Conservation (phyloP, 352 stramenopile genomes). For the Phytophthora tubulina region DNA sequence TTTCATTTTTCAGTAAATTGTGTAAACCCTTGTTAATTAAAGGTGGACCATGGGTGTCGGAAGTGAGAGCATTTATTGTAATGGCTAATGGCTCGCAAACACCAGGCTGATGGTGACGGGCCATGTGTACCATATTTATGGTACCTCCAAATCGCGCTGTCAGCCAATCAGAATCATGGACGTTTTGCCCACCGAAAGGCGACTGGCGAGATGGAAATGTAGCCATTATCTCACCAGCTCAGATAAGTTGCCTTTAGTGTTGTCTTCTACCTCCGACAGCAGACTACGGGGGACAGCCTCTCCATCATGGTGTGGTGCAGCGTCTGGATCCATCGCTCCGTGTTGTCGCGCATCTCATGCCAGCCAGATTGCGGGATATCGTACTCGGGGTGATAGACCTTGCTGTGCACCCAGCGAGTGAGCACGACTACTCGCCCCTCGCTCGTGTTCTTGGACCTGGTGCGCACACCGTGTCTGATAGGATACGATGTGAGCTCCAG, state of each 20-base stretch:
- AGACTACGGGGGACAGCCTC: constrained; percentile 39
- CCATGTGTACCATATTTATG: constrained; percentile 15
- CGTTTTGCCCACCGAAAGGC: background rate
- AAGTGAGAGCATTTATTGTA: no score
- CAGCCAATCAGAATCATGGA: constrained; percentile 2
- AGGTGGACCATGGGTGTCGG: no score
- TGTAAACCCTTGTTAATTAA: no score
- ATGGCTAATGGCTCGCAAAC: constrained; percentile 29
- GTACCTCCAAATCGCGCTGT: background rate
- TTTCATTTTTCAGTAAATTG: no score
- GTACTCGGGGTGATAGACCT: constrained; percentile 48
- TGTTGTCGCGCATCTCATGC: constrained; percentile 47
- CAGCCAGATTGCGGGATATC: constrained; percentile 39
- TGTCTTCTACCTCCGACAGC: constrained; percentile 28
- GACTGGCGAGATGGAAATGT: constrained; percentile 12
- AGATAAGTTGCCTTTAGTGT: background rate
- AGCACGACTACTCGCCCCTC: constrained; percentile 44
- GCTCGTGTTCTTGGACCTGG: constrained; percentile 36
- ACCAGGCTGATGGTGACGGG: constrained; percentile 14
- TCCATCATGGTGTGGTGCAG: constrained; percentile 48
- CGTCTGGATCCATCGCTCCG: constrained; percentile 49
- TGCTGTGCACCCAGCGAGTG: constrained; percentile 47
- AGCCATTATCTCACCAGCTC: constrained; percentile 2
- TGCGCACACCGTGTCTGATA: constrained; percentile 33
- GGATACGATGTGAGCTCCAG: constrained; percentile 43